These are phyloP conservation scores for Eucalyptus tenuipes DNA, from an alignment of 345 rosid species.

Conservation along the genomic window DNA sequence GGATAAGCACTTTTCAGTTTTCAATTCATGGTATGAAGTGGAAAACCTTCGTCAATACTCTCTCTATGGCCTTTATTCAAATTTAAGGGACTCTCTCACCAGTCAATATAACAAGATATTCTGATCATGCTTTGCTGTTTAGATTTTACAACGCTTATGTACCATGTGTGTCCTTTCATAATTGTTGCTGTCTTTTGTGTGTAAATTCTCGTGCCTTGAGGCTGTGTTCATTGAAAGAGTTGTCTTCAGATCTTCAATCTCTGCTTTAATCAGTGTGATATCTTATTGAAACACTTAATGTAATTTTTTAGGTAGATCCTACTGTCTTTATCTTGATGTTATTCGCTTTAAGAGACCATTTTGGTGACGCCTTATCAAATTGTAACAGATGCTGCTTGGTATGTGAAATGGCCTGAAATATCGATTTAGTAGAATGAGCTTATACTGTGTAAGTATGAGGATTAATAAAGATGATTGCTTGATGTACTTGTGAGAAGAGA, in stretches of 20 bases:
- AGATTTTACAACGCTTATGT: not conserved
- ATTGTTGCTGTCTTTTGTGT: not conserved
- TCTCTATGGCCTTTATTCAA: conserved; percentile 74
- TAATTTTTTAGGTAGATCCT: not conserved
- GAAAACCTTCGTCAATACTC: conserved; percentile 87
- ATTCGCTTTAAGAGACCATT: not conserved
- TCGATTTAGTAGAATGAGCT: not conserved
- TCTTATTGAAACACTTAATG: not conserved
- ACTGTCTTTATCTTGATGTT: not conserved
- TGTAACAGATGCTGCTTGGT: not conserved
- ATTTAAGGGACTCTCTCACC: conserved; percentile 62
- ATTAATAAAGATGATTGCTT: not conserved
- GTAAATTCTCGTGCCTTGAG: not conserved
- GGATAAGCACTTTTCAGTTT: conserved; percentile 69
- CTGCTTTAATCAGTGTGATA: not conserved
- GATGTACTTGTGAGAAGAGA: not conserved
- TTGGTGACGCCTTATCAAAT: not conserved
- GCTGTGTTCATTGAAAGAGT: not conserved
- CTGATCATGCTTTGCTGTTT: conserved; percentile 1
- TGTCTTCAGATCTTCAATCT: not conserved
- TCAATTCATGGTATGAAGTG: conserved; percentile 96
- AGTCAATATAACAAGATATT: conserved; percentile 55
- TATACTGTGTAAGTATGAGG: not conserved
- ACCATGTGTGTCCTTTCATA: not conserved
- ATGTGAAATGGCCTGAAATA: not conserved